Base-by-base conservation (phyloP, 345 rosid genomes). In the Citrus hindsii region DNA sequence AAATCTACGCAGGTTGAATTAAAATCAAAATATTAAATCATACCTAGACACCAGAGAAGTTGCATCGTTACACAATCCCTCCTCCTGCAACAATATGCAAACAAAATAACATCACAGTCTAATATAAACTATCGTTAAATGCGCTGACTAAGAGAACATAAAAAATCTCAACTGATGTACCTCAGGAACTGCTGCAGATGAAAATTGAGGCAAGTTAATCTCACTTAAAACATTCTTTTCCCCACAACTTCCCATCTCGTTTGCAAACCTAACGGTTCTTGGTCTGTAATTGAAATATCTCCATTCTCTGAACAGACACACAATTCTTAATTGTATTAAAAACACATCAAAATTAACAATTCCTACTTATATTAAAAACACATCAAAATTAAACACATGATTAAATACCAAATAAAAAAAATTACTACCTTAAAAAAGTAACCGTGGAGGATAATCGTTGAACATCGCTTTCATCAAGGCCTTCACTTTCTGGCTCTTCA, bases 101-200 rank as follows among this genome's bases (percentile, higher is more conserved):
- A 66, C 68, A 37, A 76, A 51, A 62, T 24, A 19, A 67, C 2
- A 25, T 38, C 48, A 8, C 48, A 25, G 72, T 40, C 30, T 55
- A 60, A 13, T 10, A 35, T n/a, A 22, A 77, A 32, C 21, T 24
- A 10, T 0, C 1, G 12, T n/a, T 76, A 55, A 7, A 66, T 66
- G 27, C 46, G 7, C 46, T 33, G 25, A 66, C 14, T 65, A 33
- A 65, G 35, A 7, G 2, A 18, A 18, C 46, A 66, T 21, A 24
- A 66, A 32, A 32, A 65, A 65, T 18, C 21, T 24, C 46, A 65
- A 33, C 22, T 35, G 28, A 73, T 64, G 76, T 83, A 96, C 97
- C 93, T 85, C 84, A 9, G 91, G 93, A 77, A 89, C 89, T 74
- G 91, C 74, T 35, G 94, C 90, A 0, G 99, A 91, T 63, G 99